Percentiles rank a stretch among this genome's conserved stretches.
Evolutionary conservation across 257 asterid species (phyloP).

Genomic region (Solanum tacnaense): DNA sequence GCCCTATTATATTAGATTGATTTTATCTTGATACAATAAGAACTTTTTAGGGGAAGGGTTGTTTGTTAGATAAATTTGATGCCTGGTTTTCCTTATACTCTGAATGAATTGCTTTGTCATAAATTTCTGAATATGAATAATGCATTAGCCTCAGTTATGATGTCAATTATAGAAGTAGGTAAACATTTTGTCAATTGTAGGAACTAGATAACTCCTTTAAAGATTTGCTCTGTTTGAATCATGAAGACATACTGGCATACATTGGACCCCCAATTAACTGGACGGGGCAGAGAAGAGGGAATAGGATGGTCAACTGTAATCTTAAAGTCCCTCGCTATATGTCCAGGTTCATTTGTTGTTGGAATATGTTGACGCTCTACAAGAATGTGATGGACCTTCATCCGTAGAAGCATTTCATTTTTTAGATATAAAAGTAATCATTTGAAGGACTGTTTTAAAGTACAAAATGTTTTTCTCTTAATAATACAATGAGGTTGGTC

Average conservation of each 20-base stretch:
- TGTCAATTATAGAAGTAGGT: not conserved
- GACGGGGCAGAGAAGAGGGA: not conserved
- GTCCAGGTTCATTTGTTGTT: not conserved
- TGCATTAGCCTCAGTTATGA: not conserved
- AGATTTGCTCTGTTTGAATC: not conserved
- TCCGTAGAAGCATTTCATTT: not conserved
- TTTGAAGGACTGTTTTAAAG: not conserved
- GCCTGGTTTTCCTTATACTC: not conserved
- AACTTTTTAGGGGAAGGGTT: not conserved
- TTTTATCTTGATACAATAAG: not conserved
- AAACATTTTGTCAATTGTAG: not conserved
- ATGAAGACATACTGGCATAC: not conserved
- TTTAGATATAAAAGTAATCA: not conserved
- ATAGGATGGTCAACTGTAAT: not conserved
- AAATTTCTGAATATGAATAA: not conserved
- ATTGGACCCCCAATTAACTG: not conserved
- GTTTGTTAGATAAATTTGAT: not conserved
- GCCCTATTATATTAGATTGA: not conserved
- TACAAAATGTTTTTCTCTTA: not conserved
- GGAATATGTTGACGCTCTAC: not conserved
- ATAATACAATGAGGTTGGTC: not conserved
- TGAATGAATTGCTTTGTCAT: not conserved
- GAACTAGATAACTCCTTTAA: not conserved
- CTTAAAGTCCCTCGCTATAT: not conserved
- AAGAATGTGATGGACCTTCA: not conserved